A percentile compares a stretch with the other conserved stretches of the same genome.
Evolutionary conservation across 139 green algal genomes (phyloP).

Genomic region (Chlamydomonas eustigma): DNA sequence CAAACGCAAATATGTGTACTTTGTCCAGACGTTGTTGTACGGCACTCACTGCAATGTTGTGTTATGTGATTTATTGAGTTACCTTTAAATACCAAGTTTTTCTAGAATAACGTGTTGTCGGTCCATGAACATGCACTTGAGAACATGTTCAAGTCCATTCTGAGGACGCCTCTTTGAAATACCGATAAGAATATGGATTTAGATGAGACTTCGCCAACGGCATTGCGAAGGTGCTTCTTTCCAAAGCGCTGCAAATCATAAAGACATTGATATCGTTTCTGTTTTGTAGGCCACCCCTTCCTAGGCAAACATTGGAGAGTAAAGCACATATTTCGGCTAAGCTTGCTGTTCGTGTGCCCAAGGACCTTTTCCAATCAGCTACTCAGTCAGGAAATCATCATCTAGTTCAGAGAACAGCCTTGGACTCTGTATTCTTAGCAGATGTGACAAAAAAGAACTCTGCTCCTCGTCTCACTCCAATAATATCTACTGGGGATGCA

Average conservation of each 20-base stretch:
- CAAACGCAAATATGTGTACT: no score
- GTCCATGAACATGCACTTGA: no score
- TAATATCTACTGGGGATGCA: not conserved
- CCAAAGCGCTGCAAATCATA: no score
- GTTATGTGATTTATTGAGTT: no score
- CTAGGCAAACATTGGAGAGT: conserved; percentile 25
- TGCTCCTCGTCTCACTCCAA: not conserved
- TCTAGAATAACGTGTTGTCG: no score
- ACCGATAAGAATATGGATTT: no score
- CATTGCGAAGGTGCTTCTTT: not conserved
- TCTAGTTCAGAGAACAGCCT: conserved; percentile 16
- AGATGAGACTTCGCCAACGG: not conserved
- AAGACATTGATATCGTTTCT: not conserved
- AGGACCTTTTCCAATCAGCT: conserved; percentile 30
- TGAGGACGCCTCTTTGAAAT: no score
- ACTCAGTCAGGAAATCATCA: conserved; percentile 22
- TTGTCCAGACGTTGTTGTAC: no score
- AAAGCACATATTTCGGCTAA: conserved; percentile 23
- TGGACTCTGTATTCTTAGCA: not conserved
- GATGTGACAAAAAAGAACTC: not conserved
- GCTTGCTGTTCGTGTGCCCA: conserved; percentile 28
- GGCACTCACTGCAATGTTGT: no score
- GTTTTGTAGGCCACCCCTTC: not conserved
- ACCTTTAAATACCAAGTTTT: no score
- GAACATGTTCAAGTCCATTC: no score